Percentiles rank a stretch among this genome's conserved stretches.
phyloP scores from a whole-genome alignment of 1,284 basidiomycete genomes.

The Dichomitus squalens region DNA sequence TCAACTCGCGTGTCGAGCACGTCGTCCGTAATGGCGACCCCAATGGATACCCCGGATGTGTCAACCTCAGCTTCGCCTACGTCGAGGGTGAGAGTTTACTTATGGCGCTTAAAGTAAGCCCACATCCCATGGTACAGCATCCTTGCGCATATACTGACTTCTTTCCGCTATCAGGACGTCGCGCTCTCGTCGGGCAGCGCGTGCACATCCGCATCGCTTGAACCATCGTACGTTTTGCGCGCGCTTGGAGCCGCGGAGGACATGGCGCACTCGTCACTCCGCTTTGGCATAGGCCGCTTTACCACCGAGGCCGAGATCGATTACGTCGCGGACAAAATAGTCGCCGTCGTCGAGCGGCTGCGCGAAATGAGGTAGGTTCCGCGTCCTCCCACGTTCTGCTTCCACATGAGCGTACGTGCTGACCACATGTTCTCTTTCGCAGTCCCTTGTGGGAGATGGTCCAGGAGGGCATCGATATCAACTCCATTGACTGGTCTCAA shows the following conservation, averaged over 20 bases:
- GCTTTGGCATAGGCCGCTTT: constrained; percentile 98
- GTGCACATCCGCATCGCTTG: constrained; percentile 97
- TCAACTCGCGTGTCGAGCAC: constrained; percentile 85
- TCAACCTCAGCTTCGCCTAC: constrained; percentile 96
- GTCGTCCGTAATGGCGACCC: constrained; percentile 94
- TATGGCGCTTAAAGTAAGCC: constrained; percentile 95
- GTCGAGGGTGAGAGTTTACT: constrained; percentile 97
- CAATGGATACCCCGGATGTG: constrained; percentile 88
- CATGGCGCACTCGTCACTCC: constrained; percentile 97
- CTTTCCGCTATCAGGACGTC: constrained; percentile 70
- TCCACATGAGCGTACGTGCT: neutral
- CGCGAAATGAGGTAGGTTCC: constrained; percentile 70
- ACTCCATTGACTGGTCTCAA: constrained; percentile 90
- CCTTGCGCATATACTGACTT: neutral
- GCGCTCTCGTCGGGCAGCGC: constrained; percentile 98
- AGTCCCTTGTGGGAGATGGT: constrained; percentile 99
- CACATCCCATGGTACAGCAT: neutral
- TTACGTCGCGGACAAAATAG: constrained; percentile 90
- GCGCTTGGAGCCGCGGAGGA: constrained; percentile 97
- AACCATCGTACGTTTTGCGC: constrained; percentile 97
- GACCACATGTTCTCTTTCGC: constrained; percentile 1
- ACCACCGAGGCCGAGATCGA: constrained; percentile 98
- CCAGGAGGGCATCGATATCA: constrained; percentile 95
- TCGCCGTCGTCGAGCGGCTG: constrained; percentile 77
- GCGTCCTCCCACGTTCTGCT: neutral